Evolutionary conservation across 2,329 filamentous ascomycete species (phyloP).

Genomic region (Fusarium domesticum): DNA sequence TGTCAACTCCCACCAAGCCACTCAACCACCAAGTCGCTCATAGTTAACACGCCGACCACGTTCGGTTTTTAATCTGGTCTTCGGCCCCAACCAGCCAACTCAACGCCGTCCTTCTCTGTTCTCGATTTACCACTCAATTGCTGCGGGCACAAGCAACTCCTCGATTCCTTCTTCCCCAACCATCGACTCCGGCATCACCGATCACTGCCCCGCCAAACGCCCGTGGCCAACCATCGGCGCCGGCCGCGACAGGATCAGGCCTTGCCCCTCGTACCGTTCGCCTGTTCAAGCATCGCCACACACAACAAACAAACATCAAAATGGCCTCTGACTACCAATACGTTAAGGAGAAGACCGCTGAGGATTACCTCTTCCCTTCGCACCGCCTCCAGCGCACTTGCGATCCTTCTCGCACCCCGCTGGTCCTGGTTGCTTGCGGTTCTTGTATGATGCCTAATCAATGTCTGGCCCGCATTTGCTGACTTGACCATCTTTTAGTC

Average conservation of each 20-base stretch:
- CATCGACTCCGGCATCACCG: slow-evolving; percentile 14
- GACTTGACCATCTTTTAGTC: slow-evolving; percentile 36
- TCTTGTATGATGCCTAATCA: slow-evolving; percentile 43
- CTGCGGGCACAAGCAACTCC: background rate
- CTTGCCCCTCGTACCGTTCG: slow-evolving; percentile 14
- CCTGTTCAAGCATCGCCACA: slow-evolving; percentile 8
- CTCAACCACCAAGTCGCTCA: background rate
- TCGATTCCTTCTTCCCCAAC: background rate
- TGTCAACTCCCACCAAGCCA: background rate
- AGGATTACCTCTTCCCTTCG: slow-evolving; percentile 58
- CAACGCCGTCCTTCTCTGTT: background rate
- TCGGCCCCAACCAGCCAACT: background rate
- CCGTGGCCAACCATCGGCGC: slow-evolving; percentile 17
- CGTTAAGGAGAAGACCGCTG: slow-evolving; percentile 34
- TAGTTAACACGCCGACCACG: background rate
- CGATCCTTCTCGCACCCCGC: slow-evolving; percentile 55
- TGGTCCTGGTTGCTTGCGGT: slow-evolving; percentile 67
- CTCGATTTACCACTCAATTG: background rate
- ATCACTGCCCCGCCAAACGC: slow-evolving; percentile 11
- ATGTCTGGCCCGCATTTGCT: slow-evolving; percentile 2
- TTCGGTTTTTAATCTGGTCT: background rate
- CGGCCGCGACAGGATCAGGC: slow-evolving; percentile 17
- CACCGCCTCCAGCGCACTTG: slow-evolving; percentile 55
- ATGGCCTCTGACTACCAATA: slow-evolving; percentile 35
- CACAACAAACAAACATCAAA: slow-evolving; percentile 1